Conservation (phyloP, 208 protist species). For the Acanthamoeba royreba region DNA sequence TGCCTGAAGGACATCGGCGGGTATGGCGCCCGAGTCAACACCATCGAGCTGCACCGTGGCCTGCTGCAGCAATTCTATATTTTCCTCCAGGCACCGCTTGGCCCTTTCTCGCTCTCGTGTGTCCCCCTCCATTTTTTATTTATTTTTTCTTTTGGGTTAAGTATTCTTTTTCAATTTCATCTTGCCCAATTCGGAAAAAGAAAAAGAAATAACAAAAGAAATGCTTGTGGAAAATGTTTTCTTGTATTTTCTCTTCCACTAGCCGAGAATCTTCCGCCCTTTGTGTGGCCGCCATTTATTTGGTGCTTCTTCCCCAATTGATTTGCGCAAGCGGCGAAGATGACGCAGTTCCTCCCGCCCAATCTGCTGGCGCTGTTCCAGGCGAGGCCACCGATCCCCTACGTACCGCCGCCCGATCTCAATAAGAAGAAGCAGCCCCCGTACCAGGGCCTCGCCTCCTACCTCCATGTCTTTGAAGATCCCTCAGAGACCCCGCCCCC, state of each 20-base stretch:
- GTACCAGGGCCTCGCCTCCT: conserved; percentile 61
- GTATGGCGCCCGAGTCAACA: neutral
- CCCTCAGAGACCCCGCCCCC: conserved; percentile 26
- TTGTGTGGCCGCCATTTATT: too few species aligned
- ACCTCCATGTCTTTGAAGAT: conserved; percentile 59
- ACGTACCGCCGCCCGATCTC: conserved; percentile 48
- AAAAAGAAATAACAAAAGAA: too few species aligned
- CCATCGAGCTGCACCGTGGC: neutral
- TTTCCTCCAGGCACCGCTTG: neutral
- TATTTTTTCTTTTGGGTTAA: neutral
- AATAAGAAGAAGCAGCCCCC: conserved; percentile 61
- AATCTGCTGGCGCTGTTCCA: conserved; percentile 75
- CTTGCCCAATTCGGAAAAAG: neutral
- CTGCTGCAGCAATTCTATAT: neutral
- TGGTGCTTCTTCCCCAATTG: neutral
- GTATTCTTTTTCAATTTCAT: neutral
- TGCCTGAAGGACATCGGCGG: neutral
- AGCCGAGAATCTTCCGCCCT: neutral
- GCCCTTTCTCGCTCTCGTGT: neutral
- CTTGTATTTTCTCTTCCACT: neutral
- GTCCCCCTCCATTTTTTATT: neutral
- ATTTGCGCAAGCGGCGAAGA: neutral
- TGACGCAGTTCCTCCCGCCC: conserved; percentile 69
- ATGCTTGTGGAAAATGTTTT: too few species aligned
- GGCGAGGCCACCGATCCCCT: conserved; percentile 67